phyloP scores from a whole-genome alignment of 768 basidiomycete genomes.

The Trametes gibbosa region DNA sequence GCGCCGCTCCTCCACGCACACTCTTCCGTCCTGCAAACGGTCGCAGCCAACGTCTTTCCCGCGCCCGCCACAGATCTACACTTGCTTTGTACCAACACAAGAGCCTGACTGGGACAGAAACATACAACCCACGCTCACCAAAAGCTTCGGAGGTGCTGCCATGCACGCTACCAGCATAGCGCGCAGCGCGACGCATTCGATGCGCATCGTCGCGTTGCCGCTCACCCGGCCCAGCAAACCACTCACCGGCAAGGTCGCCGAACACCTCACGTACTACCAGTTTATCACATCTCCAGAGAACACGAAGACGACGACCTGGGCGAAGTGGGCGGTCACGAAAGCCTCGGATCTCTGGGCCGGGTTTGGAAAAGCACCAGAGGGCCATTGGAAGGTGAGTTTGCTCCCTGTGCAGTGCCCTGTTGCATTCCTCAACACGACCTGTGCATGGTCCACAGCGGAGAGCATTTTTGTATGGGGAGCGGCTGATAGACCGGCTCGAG shows the following conservation, averaged over 20 bases:
- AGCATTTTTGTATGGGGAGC: constrained; percentile 63
- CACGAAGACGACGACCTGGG: constrained; percentile 36
- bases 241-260: constrained; percentile 10
- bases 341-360: constrained; percentile 58
- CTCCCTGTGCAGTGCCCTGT: not conserved
- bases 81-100: no score
- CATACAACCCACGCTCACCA: not conserved
- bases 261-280: constrained; percentile 43
- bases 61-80: not conserved
- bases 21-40: not conserved
- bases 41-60: not conserved
- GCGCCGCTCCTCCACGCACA: constrained; percentile 15
- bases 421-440: not conserved
- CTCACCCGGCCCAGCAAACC: constrained; percentile 28
- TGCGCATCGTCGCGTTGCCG: constrained; percentile 51
- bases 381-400: constrained; percentile 67
- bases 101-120: not conserved
- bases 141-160: not conserved
- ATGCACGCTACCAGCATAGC: constrained; percentile 14
- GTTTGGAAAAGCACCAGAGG: constrained; percentile 63
- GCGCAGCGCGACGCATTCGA: constrained; percentile 24
- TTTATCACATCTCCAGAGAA: constrained; percentile 29
- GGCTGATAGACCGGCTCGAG: constrained; percentile 66
- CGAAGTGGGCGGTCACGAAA: constrained; percentile 51
- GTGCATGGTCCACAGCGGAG: constrained; percentile 42